Evolutionary conservation across 495 filamentous ascomycete genomes (phyloP), one percentile per base, ranked within the genome.

Genomic region (Talaromyces proteolyticus): DNA sequence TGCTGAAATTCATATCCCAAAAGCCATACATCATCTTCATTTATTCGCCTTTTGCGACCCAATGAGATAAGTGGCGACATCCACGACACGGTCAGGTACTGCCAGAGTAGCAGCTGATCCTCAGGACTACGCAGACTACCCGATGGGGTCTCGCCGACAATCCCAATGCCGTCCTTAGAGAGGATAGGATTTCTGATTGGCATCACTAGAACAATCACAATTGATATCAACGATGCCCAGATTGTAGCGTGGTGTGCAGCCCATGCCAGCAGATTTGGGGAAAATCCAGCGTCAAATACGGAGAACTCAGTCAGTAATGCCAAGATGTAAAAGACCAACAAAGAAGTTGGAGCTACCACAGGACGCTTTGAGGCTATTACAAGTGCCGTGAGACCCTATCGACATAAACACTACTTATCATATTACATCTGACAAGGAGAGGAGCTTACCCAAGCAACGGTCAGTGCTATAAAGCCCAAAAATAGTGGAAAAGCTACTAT

Each of bases 61-160:
- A 78, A 51, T 2, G 72, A 65, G 38, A 91, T 89, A 22, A 94
- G 64, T 0, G 88, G 84, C 3, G 70, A 70, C 79, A 94, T 83
- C 89, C 89, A 94, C 0, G 86, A 89, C 4, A 94, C 85, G 2
- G 80, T 83, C 68, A 89, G 82, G 58, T 83, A 94, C 57, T 92
- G 87, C 84, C 86, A 91, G 1, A 88, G 70, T 18, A 74, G 84
- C 36, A 93, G 60, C 52, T 86, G 78, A 57, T 94, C 89, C 60
- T 94, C 89, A n/a, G 89, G 89, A 43, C 85, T 92, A 24, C 87
- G 80, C 16, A 82, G 72, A 3, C 78, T 57, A 10, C 67, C 75
- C 2, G 76, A 82, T 26, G 89, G 84, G 23, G 66, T 49, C 14
- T 70, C 66, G 26, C 76, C 81, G 5, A 82, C 69, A 12, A 67